Evolutionary conservation across 805 yeast genomes (phyloP).

Genomic region (Lipomyces chichibuensis): DNA sequence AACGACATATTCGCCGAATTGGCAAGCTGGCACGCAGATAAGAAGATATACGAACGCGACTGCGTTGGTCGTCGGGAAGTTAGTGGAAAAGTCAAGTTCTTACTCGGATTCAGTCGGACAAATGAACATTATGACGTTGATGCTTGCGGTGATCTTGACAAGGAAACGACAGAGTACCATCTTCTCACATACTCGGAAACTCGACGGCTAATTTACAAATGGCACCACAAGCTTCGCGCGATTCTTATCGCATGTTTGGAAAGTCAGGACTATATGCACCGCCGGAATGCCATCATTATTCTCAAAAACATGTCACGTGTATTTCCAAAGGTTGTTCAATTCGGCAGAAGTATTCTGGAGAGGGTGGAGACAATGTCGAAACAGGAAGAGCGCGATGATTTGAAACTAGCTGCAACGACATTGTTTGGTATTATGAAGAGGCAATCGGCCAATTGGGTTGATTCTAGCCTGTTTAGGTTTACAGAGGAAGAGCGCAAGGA

Average conservation of each 20-base stretch:
- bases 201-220: constrained; percentile 52
- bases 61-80: constrained; percentile 40
- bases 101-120: constrained; percentile 38
- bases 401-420: constrained; percentile 67
- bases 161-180: constrained; percentile 24
- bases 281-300: constrained; percentile 78
- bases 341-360: constrained; percentile 57
- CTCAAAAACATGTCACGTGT: constrained; percentile 64
- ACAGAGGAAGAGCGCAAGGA: constrained; percentile 19
- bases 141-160: constrained; percentile 19
- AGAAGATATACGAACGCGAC: constrained; percentile 42
- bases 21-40: constrained; percentile 51
- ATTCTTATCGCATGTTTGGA: constrained; percentile 51
- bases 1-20: constrained; percentile 56
- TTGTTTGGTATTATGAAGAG: constrained; percentile 39
- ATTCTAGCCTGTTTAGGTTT: constrained; percentile 6
- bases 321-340: constrained; percentile 71
- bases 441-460: constrained; percentile 39
- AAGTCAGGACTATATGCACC: constrained; percentile 68
- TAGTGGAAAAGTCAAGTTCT: constrained; percentile 32
- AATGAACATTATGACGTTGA: constrained; percentile 7
- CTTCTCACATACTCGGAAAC: constrained; percentile 45
- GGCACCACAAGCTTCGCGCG: constrained; percentile 57
- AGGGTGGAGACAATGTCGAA: constrained; percentile 54
- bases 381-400: constrained; percentile 73